Evolutionary conservation across 2,329 filamentous ascomycete genomes (phyloP).

Genomic region (Arthrobotrys megalospora): DNA sequence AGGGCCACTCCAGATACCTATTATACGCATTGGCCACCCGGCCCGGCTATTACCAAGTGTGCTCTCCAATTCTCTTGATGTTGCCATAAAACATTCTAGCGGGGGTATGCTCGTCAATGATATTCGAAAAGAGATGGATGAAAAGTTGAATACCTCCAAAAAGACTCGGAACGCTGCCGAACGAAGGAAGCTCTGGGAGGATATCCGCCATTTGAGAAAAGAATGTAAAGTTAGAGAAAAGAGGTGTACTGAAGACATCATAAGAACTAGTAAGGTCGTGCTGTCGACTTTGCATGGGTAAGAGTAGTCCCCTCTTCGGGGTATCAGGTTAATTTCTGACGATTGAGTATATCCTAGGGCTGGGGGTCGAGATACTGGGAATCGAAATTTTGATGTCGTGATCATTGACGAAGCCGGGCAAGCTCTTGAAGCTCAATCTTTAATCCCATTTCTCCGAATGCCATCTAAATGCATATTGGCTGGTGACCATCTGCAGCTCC

Average conservation of each 20-base stretch:
- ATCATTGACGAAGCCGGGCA: constrained; percentile 97
- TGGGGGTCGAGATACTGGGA: constrained; percentile 84
- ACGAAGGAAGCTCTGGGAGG: constrained; percentile 83
- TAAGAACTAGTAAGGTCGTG: constrained; percentile 86
- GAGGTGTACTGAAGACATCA: constrained; percentile 82
- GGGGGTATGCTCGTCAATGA: constrained; percentile 91
- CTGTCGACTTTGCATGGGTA: constrained; percentile 89
- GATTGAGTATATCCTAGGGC: constrained; percentile 68
- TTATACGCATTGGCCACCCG: constrained; percentile 92
- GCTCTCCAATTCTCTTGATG: constrained; percentile 88
- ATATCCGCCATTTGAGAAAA: constrained; percentile 86
- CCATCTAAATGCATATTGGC: constrained; percentile 83
- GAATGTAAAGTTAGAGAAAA: constrained; percentile 90
- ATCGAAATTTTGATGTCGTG: constrained; percentile 89
- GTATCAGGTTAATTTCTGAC: neutral
- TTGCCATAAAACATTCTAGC: constrained; percentile 90
- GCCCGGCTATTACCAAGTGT: constrained; percentile 91
- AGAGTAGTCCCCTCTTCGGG: neutral
- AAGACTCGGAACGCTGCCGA: constrained; percentile 84
- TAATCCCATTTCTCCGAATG: constrained; percentile 87
- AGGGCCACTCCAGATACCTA: constrained; percentile 84
- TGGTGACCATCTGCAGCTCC: constrained; percentile 93
- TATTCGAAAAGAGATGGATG: constrained; percentile 91
- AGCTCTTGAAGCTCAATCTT: constrained; percentile 95
- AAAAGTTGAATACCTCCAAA: constrained; percentile 87